Percentiles rank a stretch among this genome's conserved stretches.
Evolutionary conservation across 495 filamentous ascomycete species (phyloP).

Genomic region (Hypoxylon subgilvum): DNA sequence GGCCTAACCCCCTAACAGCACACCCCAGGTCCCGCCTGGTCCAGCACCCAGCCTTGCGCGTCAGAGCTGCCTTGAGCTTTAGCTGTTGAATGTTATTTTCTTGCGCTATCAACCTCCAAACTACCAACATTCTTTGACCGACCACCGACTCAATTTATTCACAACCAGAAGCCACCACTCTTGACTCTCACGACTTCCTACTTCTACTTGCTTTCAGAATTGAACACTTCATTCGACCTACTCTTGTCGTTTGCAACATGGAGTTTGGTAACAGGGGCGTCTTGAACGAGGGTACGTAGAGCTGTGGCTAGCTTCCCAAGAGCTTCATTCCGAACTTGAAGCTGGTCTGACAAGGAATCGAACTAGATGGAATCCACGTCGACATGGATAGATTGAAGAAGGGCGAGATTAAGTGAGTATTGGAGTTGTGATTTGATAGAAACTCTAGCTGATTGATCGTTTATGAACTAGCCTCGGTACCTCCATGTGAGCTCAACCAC

Average conservation of each 20-base stretch:
- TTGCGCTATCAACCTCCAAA: constrained; percentile 2
- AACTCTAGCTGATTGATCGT: constrained; percentile 42
- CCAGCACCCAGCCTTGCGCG: constrained; percentile 43
- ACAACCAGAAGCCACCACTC: not conserved
- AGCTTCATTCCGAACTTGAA: constrained; percentile 10
- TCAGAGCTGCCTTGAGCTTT: constrained; percentile 59
- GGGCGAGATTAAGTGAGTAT: constrained; percentile 81
- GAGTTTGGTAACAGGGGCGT: constrained; percentile 70
- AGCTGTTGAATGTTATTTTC: too few species aligned
- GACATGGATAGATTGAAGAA: constrained; percentile 96
- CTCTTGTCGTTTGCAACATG: constrained; percentile 46
- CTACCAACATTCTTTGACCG: constrained; percentile 14
- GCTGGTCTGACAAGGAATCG: constrained; percentile 7
- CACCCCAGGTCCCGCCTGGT: too few species aligned
- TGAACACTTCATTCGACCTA: not conserved
- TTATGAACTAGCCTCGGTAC: constrained; percentile 80
- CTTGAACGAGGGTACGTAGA: constrained; percentile 70
- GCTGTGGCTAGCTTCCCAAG: constrained; percentile 11
- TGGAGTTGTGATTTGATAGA: not conserved
- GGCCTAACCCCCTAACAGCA: too few species aligned
- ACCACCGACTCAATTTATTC: constrained; percentile 8
- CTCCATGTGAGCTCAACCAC: constrained; percentile 77
- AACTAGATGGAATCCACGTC: constrained; percentile 93
- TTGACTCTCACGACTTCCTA: not conserved
- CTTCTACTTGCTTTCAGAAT: not conserved